These are phyloP conservation scores for Xylaria sp. DNA, from an alignment of 2,329 filamentous ascomycete species.

Conservation along the genomic window DNA sequence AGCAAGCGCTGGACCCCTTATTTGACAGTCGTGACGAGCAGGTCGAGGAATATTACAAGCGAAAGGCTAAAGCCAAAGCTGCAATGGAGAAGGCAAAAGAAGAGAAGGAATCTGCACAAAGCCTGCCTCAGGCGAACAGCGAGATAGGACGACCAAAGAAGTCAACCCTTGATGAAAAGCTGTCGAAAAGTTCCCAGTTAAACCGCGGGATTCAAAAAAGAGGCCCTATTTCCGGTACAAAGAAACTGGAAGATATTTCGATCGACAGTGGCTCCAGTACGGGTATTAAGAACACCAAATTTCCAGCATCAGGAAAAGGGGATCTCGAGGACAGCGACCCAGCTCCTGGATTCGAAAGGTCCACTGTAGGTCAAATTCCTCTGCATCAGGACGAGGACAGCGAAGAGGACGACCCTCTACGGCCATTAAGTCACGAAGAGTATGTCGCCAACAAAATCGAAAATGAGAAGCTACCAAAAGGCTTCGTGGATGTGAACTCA, in stretches of 20 bases:
- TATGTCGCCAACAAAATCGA: conserved; percentile 61
- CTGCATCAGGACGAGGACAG: conserved; percentile 42
- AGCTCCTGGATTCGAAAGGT: conserved; percentile 30
- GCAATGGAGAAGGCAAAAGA: conserved; percentile 40
- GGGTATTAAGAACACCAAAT: conserved; percentile 17
- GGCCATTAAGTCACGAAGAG: conserved; percentile 65
- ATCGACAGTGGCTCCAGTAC: conserved; percentile 2
- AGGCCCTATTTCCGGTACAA: conserved; percentile 35
- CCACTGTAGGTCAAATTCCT: conserved; percentile 42
- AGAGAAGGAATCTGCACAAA: conserved; percentile 32
- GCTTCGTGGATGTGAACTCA: conserved; percentile 60
- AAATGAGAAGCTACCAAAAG: conserved; percentile 59
- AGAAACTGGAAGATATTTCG: conserved; percentile 8
- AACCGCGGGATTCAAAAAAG: conserved; percentile 39
- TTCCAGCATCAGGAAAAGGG: not conserved
- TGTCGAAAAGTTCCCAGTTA: conserved; percentile 12
- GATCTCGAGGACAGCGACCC: conserved; percentile 38
- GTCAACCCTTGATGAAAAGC: conserved; percentile 27
- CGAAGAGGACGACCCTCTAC: conserved; percentile 49
- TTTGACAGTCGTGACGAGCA: conserved; percentile 55
- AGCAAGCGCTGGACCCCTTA: conserved; percentile 60
- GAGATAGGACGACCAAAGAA: conserved; percentile 21
- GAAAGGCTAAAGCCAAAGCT: conserved; percentile 52
- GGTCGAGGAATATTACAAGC: conserved; percentile 47
- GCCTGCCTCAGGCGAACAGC: conserved; percentile 2